phyloP scores from a whole-genome alignment of 192 early-diverging fungal species.

The Lunasporangiospora selenospora region DNA sequence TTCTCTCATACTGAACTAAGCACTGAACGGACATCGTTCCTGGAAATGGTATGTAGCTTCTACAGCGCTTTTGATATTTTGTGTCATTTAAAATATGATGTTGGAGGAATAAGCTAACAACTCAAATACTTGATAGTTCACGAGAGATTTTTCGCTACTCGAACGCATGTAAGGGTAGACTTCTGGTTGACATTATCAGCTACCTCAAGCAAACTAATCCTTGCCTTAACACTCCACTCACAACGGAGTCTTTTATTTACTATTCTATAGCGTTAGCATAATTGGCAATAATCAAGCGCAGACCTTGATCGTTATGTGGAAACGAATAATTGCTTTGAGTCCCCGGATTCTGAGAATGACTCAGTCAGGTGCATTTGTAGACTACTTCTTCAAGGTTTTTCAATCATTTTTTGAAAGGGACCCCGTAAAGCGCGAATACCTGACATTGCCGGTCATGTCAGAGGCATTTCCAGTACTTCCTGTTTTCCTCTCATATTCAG shows the following conservation, averaged over 20 bases:
- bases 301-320: conserved; percentile 54
- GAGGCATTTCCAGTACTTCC: conserved; percentile 58
- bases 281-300: conserved; percentile 20
- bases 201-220: too few relatives aligned
- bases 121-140: conserved; percentile 15
- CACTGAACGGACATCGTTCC: conserved; percentile 8
- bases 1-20: conserved; percentile 24
- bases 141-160: conserved; percentile 28
- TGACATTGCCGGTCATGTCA: conserved; percentile 46
- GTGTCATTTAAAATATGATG: too few relatives aligned
- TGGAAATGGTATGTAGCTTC: conserved; percentile 16
- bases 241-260: background rate
- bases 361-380: conserved; percentile 29
- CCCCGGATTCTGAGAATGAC: conserved; percentile 46
- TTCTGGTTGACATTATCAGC: too few relatives aligned
- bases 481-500: conserved; percentile 45
- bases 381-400: conserved; percentile 48
- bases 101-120: too few relatives aligned
- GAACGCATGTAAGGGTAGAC: conserved; percentile 51
- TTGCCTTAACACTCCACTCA: too few relatives aligned
- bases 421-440: conserved; percentile 17
- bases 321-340: conserved; percentile 53
- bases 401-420: conserved; percentile 45
- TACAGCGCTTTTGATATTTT: too few relatives aligned
- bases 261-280: conserved; percentile 19